Conservation (phyloP, 768 basidiomycete genomes). For the Tylopilus cervinicoccineus region DNA sequence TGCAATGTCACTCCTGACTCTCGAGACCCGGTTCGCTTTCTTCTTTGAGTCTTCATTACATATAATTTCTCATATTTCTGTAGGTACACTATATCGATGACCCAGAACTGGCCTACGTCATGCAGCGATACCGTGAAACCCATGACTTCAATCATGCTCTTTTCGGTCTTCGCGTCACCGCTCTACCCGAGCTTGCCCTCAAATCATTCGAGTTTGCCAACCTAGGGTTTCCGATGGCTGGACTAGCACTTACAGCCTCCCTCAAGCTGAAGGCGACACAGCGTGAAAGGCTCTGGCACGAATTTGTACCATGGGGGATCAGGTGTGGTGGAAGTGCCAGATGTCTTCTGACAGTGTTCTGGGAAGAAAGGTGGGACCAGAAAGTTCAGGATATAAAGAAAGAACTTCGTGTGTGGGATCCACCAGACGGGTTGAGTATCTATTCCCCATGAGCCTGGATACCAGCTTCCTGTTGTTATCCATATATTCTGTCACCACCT, state of each 20-base stretch:
- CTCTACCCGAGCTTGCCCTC: constrained; percentile 88
- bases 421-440: constrained; percentile 43
- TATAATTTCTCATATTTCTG: neutral
- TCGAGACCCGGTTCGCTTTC: constrained; percentile 67
- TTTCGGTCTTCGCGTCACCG: constrained; percentile 81
- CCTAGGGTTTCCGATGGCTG: constrained; percentile 84
- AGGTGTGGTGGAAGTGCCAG: constrained; percentile 71
- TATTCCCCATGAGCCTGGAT: neutral
- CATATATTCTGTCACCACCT: too few species aligned
- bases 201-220: constrained; percentile 95
- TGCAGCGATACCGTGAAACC: constrained; percentile 97
- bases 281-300: constrained; percentile 57
- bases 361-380: constrained; percentile 93
- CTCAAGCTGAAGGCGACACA: constrained; percentile 36
- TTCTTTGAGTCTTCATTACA: too few species aligned
- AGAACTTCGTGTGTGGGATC: constrained; percentile 83
- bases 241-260: constrained; percentile 61
- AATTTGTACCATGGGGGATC: constrained; percentile 93
- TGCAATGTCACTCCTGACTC: constrained; percentile 93
- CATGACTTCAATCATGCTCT: constrained; percentile 98
- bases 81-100: constrained; percentile 95
- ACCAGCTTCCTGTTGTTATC: neutral
- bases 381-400: constrained; percentile 76
- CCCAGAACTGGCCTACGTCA: constrained; percentile 94
- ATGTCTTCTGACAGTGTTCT: constrained; percentile 86